A percentile compares a stretch with the other conserved stretches of the same genome.
Conservation (phyloP, 2,329 filamentous ascomycete species). For the Drechslera avenae region DNA sequence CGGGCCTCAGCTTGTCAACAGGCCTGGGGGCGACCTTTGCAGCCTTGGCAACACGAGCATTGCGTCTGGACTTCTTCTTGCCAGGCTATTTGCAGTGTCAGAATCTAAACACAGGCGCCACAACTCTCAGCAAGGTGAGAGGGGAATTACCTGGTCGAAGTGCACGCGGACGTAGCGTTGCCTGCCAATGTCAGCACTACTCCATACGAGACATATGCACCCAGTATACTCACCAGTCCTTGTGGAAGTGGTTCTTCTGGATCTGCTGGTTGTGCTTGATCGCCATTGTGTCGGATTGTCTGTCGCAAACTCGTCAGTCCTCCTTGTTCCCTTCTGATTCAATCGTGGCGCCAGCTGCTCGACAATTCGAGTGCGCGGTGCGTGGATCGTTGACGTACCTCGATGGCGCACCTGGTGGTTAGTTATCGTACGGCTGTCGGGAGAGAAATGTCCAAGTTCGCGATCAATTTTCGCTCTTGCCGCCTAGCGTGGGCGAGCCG, state of each 20-base stretch:
- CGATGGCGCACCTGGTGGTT: slow-evolving; percentile 40
- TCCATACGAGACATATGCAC: not conserved
- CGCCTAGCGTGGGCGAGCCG: slow-evolving; percentile 23
- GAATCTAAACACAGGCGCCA: slow-evolving; percentile 54
- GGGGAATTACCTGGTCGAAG: slow-evolving; percentile 95
- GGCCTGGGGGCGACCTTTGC: slow-evolving; percentile 93
- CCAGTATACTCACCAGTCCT: slow-evolving; percentile 63
- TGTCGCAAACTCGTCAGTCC: slow-evolving; percentile 7
- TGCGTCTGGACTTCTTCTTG: slow-evolving; percentile 90
- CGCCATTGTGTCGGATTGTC: slow-evolving; percentile 61
- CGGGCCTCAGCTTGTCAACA: slow-evolving; percentile 92
- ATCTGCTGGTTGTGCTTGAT: slow-evolving; percentile 99
- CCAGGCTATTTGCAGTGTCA: slow-evolving; percentile 70
- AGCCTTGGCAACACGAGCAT: slow-evolving; percentile 92
- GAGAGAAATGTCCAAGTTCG: slow-evolving; percentile 20
- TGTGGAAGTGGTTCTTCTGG: slow-evolving; percentile 76
- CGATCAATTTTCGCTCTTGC: slow-evolving; percentile 16
- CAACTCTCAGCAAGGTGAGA: slow-evolving; percentile 57
- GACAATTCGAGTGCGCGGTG: slow-evolving; percentile 9
- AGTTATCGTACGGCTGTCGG: slow-evolving; percentile 33
- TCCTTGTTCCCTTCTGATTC: not conserved
- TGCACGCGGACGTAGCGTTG: slow-evolving; percentile 98
- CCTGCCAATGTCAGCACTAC: slow-evolving; percentile 55
- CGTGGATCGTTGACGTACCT: slow-evolving; percentile 29
- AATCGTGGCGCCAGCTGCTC: not conserved